These are phyloP conservation scores for Schizophyllum commune DNA, from an alignment of 1,284 basidiomycete genomes.

Conservation along the genomic window DNA sequence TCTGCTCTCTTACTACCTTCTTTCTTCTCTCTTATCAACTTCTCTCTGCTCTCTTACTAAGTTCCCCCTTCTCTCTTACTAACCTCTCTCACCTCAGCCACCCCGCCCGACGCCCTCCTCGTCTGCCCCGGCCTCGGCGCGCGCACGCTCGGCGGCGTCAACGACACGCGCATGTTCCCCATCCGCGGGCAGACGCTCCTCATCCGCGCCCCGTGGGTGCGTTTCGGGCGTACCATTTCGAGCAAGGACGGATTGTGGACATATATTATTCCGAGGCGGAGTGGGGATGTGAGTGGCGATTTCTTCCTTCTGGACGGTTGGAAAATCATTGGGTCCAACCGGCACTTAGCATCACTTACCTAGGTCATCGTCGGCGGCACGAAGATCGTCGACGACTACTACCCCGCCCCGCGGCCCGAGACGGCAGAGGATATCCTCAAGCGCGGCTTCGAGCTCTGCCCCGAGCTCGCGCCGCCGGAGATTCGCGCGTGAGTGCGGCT, in stretches of 20 bases:
- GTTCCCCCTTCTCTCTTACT: too few relatives aligned
- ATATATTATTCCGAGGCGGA: slow-evolving; percentile 66
- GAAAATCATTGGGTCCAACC: too few relatives aligned
- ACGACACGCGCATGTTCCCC: slow-evolving; percentile 67
- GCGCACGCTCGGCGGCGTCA: slow-evolving; percentile 66
- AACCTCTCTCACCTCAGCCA: slow-evolving; percentile 7
- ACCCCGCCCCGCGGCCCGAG: slow-evolving; percentile 43
- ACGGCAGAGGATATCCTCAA: slow-evolving; percentile 56
- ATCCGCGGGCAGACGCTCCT: slow-evolving; percentile 83
- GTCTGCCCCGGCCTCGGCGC: slow-evolving; percentile 64
- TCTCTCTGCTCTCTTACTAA: too few relatives aligned
- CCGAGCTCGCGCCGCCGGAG: slow-evolving; percentile 43
- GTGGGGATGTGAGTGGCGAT: slow-evolving; percentile 49
- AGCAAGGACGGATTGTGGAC: slow-evolving; percentile 42
- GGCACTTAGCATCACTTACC: too few relatives aligned
- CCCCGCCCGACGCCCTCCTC: slow-evolving; percentile 46
- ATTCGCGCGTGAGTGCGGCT: neutral
- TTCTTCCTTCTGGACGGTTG: neutral
- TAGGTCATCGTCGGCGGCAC: slow-evolving; percentile 58
- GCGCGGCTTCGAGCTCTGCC: slow-evolving; percentile 47
- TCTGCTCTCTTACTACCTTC: too few relatives aligned
- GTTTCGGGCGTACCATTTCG: slow-evolving; percentile 49
- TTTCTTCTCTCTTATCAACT: too few relatives aligned
- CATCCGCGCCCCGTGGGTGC: slow-evolving; percentile 68
- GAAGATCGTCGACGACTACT: slow-evolving; percentile 53